Evolutionary conservation across 1,139 yeast genomes (phyloP).

Genomic region (Hansenula anomala): DNA sequence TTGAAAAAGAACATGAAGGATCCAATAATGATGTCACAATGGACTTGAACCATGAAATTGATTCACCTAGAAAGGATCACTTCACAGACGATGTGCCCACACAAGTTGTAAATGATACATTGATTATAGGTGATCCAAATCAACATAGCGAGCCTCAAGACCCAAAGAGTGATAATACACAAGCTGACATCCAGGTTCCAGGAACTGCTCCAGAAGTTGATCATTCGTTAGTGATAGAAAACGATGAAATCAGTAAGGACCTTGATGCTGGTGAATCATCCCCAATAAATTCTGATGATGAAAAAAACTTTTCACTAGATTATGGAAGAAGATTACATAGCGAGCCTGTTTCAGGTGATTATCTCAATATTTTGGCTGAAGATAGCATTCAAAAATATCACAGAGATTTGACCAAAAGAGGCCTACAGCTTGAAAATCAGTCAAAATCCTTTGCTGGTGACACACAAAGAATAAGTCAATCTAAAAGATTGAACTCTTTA

Average conservation of each 20-base stretch:
- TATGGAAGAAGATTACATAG: not conserved
- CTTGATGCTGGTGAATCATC: no score
- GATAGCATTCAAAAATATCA: conserved; percentile 16
- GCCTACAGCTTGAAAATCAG: not conserved
- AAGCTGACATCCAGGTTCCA: conserved; percentile 18
- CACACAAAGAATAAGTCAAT: not conserved
- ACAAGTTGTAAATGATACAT: not conserved
- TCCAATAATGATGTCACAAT: no score
- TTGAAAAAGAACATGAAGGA: conserved; percentile 3
- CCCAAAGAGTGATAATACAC: conserved; percentile 2
- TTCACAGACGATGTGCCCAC: no score
- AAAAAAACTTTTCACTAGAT: conserved; percentile 4
- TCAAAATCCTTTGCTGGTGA: not conserved
- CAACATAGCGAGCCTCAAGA: not conserved
- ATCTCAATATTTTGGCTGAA: conserved; percentile 10
- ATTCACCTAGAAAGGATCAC: not conserved
- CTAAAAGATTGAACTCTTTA: not conserved
- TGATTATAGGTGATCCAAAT: no score
- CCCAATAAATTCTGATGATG: conserved; percentile 20
- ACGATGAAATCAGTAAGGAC: no score
- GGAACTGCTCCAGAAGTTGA: conserved; percentile 22
- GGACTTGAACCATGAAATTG: not conserved
- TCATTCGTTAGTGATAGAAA: no score
- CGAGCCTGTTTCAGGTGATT: not conserved
- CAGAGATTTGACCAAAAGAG: conserved; percentile 6